Base-by-base conservation (phyloP, 257 asterid genomes). In the Gardenia jasminoides region DNA sequence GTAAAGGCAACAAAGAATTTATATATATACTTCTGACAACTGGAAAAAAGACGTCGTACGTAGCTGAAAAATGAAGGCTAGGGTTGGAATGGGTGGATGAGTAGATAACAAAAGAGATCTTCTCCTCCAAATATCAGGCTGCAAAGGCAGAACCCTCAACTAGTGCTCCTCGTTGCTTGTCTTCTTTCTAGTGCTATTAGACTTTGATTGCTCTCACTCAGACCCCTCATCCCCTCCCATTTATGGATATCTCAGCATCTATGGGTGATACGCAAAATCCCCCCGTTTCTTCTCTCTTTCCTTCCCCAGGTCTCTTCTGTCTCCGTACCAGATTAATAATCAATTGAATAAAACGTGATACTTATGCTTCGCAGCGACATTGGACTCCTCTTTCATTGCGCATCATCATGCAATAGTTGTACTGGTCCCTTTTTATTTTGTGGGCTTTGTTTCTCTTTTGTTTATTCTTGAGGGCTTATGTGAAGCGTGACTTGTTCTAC, bases 41-140 rank as follows among this genome's bases (percentile, higher is more conserved):
- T 47, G 44, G 22, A 0, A 72, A 3, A 16, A 22, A 11, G 77
- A 10, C 71, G 52, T 66, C 20, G 74, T 33, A 70, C 19, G 74
- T 28, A 58, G 61, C 61, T 39, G 52, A 66, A 61, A 78, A 83
- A 72, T 81, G 76, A 82, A 33, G 80, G 71, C 52, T 75, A 67
- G 73, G 62, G 31, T 46, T 13, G 4, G 28, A 7, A 30, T 26
- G 13, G 76, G 62, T 26, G 82, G 75, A 16, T 72, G 47, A 78
- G 81, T 39, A 75, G 91, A 87, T 84, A 88, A 82, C 72, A 78
- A 80, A 82, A 72, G 75, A 86, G 80, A 48, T 80, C 72, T 79
- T 75, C 83, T 69, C 84, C 93, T 88, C 79, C 43, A 61, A 61
- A 79, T 75, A 80, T 39, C 69, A 75, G 58, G 44, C 76, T 75